These are phyloP conservation scores for Aspergillus fumigatiaffinis DNA, from an alignment of 2,329 filamentous ascomycete species.

Conservation along the genomic window DNA sequence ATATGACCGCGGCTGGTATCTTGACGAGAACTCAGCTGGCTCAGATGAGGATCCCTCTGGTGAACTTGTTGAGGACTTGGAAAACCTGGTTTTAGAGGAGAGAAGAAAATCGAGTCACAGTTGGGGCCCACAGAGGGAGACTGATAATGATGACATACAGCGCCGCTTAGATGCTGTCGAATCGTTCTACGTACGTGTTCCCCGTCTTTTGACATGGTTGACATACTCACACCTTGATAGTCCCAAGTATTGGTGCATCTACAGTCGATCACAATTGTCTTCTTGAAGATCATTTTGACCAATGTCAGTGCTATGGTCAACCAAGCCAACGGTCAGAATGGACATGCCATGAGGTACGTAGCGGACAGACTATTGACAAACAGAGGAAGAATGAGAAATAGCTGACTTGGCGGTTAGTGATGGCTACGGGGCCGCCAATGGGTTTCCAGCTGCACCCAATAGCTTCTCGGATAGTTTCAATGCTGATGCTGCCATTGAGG, in stretches of 20 bases:
- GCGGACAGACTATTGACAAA: slow-evolving; percentile 23
- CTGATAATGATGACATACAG: slow-evolving; percentile 38
- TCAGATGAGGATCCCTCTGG: slow-evolving; percentile 37
- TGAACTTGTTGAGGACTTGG: slow-evolving; percentile 32
- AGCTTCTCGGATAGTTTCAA: slow-evolving; percentile 23
- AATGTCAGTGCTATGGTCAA: slow-evolving; percentile 84
- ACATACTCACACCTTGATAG: slow-evolving; percentile 40
- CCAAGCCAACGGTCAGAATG: slow-evolving; percentile 46
- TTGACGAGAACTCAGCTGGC: slow-evolving; percentile 38
- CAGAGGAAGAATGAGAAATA: neutral
- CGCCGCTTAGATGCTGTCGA: slow-evolving; percentile 70
- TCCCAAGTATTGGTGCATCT: slow-evolving; percentile 74
- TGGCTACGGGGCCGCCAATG: slow-evolving; percentile 24
- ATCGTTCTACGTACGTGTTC: slow-evolving; percentile 70
- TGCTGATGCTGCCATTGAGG: slow-evolving; percentile 54
- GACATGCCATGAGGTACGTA: slow-evolving; percentile 46
- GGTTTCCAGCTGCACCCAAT: slow-evolving; percentile 14
- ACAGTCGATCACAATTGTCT: slow-evolving; percentile 87
- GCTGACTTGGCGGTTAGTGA: slow-evolving; percentile 14
- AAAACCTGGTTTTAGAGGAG: slow-evolving; percentile 19
- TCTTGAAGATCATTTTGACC: slow-evolving; percentile 80
- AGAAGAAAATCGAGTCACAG: slow-evolving; percentile 11
- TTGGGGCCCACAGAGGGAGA: slow-evolving; percentile 22
- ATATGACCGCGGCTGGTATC: slow-evolving; percentile 85
- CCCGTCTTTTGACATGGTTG: slow-evolving; percentile 1